These are phyloP conservation scores for Dioscorea alata DNA, from an alignment of 106 monocot genomes.

Conservation along the genomic window DNA sequence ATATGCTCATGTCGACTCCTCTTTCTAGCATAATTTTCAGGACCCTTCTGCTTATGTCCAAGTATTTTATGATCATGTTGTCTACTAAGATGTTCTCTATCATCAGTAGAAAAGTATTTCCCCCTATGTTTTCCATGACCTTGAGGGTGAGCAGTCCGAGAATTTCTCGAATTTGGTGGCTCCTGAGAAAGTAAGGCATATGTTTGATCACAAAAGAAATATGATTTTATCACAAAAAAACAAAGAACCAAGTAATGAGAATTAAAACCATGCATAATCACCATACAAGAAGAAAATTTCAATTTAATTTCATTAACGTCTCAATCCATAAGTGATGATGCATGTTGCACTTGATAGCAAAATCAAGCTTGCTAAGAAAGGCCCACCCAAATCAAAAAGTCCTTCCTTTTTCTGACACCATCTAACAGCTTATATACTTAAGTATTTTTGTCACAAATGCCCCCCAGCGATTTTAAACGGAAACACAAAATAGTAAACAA, in stretches of 20 bases:
- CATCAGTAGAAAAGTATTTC: conserved; percentile 25
- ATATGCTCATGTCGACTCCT: conserved; percentile 29
- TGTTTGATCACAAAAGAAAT: too few species aligned
- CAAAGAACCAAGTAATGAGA: conserved; percentile 13
- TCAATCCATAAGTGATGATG: not conserved
- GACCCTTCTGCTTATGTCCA: conserved; percentile 11
- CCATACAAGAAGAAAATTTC: not conserved
- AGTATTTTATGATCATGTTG: conserved; percentile 38
- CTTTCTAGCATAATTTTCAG: conserved; percentile 38
- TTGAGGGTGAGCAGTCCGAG: conserved; percentile 14
- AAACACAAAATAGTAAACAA: too few species aligned
- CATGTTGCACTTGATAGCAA: not conserved
- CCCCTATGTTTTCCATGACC: conserved; percentile 21
- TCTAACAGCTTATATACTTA: too few species aligned
- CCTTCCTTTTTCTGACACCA: too few species aligned
- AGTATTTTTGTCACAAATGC: too few species aligned
- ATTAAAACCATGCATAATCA: not conserved
- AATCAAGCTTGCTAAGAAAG: too few species aligned
- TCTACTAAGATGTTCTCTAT: conserved; percentile 21
- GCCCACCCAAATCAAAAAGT: too few species aligned
- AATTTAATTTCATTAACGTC: not conserved
- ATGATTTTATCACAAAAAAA: not conserved
- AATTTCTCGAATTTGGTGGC: conserved; percentile 23
- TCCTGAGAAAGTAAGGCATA: too few species aligned
- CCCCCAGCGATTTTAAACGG: too few species aligned